phyloP scores from a whole-genome alignment of 2,329 filamentous ascomycete genomes.

The Beauveria pseudobassiana region DNA sequence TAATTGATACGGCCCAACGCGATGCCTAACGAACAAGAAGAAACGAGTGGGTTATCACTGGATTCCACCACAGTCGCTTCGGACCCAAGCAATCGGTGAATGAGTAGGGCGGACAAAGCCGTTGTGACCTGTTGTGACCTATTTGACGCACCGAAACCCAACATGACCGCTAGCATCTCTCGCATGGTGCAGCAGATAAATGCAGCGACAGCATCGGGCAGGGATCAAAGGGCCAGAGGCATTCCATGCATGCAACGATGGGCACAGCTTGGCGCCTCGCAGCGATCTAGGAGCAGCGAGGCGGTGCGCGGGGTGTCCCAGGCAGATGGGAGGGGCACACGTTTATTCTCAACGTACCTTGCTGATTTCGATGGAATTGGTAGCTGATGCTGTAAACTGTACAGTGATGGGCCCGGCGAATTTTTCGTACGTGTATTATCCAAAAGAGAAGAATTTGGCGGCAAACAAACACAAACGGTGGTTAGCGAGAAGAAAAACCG shows the following conservation, averaged over 20 bases:
- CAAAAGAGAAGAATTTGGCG: neutral
- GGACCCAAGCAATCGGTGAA: neutral
- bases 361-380: neutral
- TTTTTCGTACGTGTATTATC: neutral
- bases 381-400: neutral
- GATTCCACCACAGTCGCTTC: neutral
- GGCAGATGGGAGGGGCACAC: neutral
- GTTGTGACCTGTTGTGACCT: neutral
- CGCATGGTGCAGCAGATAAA: neutral
- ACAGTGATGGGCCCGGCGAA: neutral
- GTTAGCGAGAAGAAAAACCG: neutral
- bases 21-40: neutral
- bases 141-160: neutral
- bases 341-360: neutral
- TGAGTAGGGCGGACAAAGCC: neutral
- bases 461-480: neutral
- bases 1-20: neutral
- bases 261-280: neutral
- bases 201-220: neutral
- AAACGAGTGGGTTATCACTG: neutral
- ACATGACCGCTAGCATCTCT: neutral
- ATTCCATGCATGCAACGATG: neutral
- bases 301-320: neutral
- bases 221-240: neutral
- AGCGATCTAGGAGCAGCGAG: neutral